These are phyloP conservation scores for Neurospora africana DNA, from an alignment of 495 filamentous ascomycete species.

Conservation along the genomic window DNA sequence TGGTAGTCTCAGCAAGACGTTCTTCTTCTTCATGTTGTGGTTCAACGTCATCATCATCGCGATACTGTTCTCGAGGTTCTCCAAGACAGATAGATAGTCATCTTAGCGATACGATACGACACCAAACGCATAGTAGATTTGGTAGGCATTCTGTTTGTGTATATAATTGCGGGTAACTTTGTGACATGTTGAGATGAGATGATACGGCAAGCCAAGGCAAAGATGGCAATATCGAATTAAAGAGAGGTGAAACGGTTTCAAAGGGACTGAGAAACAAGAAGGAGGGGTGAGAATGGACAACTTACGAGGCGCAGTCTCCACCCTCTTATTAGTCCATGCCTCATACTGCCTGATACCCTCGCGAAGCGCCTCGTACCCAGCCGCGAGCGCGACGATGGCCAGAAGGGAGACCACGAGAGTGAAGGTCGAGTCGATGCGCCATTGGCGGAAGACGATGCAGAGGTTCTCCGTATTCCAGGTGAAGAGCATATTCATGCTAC, in stretches of 20 bases:
- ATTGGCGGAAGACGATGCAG: conserved; percentile 88
- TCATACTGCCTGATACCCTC: conserved; percentile 70
- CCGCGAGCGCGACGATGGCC: conserved; percentile 69
- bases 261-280: conserved; percentile 2
- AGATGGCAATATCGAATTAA: not conserved
- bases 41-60: conserved; percentile 1
- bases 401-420: conserved; percentile 72
- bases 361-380: conserved; percentile 84
- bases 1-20: conserved; percentile 39
- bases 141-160: not conserved
- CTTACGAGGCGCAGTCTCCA: conserved; percentile 47
- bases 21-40: conserved; percentile 34
- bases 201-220: not conserved
- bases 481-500: conserved; percentile 96
- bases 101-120: conserved; percentile 8
- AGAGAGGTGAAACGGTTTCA: not conserved
- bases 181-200: not conserved
- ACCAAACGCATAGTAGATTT: not conserved
- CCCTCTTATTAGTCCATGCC: conserved; percentile 40
- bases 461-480: conserved; percentile 88
- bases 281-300: conserved; percentile 6
- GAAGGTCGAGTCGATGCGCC: conserved; percentile 66
- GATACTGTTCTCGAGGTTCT: not conserved
- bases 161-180: not conserved
- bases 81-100: not conserved